These are phyloP conservation scores for Macroventuria anomochaeta DNA, from an alignment of 2,329 filamentous ascomycete genomes.

Conservation along the genomic window DNA sequence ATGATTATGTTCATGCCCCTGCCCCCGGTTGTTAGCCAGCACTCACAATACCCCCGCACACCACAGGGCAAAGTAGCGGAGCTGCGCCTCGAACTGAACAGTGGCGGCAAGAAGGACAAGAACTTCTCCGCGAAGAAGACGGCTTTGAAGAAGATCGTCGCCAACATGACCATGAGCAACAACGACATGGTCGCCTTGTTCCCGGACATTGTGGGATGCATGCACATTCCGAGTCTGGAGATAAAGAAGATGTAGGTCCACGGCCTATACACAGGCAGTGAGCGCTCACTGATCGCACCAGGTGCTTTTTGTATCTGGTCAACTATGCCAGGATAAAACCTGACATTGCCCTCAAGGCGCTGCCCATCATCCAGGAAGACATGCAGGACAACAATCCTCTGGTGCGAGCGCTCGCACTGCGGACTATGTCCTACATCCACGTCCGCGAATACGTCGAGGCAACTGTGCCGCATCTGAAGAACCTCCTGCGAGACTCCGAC, in stretches of 20 bases:
- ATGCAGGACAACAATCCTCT: slow-evolving; percentile 93
- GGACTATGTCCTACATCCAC: slow-evolving; percentile 97
- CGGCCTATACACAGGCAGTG: not conserved
- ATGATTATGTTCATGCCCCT: slow-evolving; percentile 51
- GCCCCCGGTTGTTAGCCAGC: slow-evolving; percentile 46
- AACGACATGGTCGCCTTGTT: slow-evolving; percentile 99
- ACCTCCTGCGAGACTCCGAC: slow-evolving; percentile 82
- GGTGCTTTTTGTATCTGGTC: slow-evolving; percentile 97
- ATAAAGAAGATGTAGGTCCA: slow-evolving; percentile 95
- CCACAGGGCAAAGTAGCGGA: slow-evolving; percentile 98
- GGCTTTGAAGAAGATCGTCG: slow-evolving; percentile 98
- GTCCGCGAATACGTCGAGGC: slow-evolving; percentile 95
- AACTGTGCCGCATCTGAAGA: slow-evolving; percentile 82
- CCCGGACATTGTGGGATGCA: slow-evolving; percentile 92
- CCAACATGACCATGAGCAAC: slow-evolving; percentile 99
- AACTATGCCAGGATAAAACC: slow-evolving; percentile 96
- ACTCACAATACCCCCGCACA: slow-evolving; percentile 57
- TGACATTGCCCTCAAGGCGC: slow-evolving; percentile 89
- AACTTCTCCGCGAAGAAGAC: slow-evolving; percentile 95
- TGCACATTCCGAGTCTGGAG: slow-evolving; percentile 92
- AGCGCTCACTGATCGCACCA: slow-evolving; percentile 53
- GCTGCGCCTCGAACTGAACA: slow-evolving; percentile 91
- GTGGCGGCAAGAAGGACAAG: slow-evolving; percentile 97
- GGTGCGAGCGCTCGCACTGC: slow-evolving; percentile 86
- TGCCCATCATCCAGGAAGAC: slow-evolving; percentile 88